These are phyloP conservation scores for Excoecaria agallocha DNA, from an alignment of 345 rosid species.

Conservation along the genomic window DNA sequence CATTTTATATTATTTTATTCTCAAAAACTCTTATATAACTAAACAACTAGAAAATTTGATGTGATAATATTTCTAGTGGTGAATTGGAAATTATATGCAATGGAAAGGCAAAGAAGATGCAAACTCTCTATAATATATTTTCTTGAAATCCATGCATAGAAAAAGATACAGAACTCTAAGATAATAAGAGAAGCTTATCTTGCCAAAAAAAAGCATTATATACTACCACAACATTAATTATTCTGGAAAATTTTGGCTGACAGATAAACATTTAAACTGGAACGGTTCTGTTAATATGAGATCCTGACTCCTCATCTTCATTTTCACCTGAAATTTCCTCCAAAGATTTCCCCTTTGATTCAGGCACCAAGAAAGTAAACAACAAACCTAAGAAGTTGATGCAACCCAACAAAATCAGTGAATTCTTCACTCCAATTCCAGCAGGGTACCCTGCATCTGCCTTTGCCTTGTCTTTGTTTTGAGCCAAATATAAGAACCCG, in stretches of 20 bases:
- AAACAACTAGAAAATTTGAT: too few relatives aligned
- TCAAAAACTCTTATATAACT: too few relatives aligned
- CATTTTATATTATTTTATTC: too few relatives aligned
- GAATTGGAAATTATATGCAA: too few relatives aligned
- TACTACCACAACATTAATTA: neutral
- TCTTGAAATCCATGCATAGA: neutral
- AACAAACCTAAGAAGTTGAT: conserved; percentile 59
- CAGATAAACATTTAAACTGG: conserved; percentile 10
- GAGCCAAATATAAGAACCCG: conserved; percentile 80
- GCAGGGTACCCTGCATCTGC: conserved; percentile 86
- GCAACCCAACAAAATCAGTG: conserved; percentile 57
- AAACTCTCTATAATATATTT: neutral
- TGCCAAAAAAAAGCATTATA: too few relatives aligned
- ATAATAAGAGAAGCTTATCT: neutral
- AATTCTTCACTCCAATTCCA: conserved; percentile 80
- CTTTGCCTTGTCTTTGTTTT: conserved; percentile 59
- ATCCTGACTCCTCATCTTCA: conserved; percentile 25
- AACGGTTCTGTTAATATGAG: conserved; percentile 26
- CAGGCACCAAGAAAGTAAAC: conserved; percentile 83
- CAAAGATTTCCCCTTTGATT: conserved; percentile 76
- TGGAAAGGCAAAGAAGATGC: too few relatives aligned
- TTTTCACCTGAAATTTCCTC: conserved; percentile 86
- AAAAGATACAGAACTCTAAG: neutral
- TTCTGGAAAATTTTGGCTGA: neutral
- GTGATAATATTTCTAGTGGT: too few relatives aligned